Base-by-base conservation (phyloP, 441 rosid species). In the Hura crepitans region DNA sequence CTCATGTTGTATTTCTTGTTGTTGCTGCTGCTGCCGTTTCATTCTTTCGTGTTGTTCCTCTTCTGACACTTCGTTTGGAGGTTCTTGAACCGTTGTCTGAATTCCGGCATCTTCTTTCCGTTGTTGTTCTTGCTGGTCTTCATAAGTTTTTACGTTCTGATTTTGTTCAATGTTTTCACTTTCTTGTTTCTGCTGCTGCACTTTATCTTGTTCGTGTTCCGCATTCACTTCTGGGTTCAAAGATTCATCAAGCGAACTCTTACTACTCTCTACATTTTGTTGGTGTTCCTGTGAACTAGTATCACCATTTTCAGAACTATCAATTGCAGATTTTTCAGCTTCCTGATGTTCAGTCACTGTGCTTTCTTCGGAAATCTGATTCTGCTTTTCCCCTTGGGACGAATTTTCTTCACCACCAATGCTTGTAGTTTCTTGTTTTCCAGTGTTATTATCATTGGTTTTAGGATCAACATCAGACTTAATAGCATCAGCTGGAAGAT, bases 401-500 rank as follows among this genome's bases (percentile, higher is more conserved):
- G 74, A 35, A 27, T 39, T 65, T 49, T 73, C 79, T 45, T 69
- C 76, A 49, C 30, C 75, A 28, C 23, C 54, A 33, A 1, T 45
- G n/a, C n/a, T n/a, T 12, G 51, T 69, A 43, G 7, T 65, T 50
- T 63, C 35, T 25, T 43, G 35, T 15, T 23, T 54, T 1, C 39
- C 69, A 27, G 20, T 4, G 30, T 10, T 49, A 49, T 20, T 25
- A 22, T 25, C 51, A 31, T 66, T 58, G 13, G 65, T 78, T 25
- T 43, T 59, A 0, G 2, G 14, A 0, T 33, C 42, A 13, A 84
- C 88, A 45, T 88, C 97, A 0, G 95, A 76, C 78, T 87, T 85
- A 11, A 93, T 78, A 30, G 96, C 97, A 70, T 93, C 98, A 0
- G 79, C 87, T 4, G 98, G 97, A 28, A 93, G 92, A 65, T 87